phyloP scores from a whole-genome alignment of 2,329 filamentous ascomycete genomes.

The Botrytis aclada region DNA sequence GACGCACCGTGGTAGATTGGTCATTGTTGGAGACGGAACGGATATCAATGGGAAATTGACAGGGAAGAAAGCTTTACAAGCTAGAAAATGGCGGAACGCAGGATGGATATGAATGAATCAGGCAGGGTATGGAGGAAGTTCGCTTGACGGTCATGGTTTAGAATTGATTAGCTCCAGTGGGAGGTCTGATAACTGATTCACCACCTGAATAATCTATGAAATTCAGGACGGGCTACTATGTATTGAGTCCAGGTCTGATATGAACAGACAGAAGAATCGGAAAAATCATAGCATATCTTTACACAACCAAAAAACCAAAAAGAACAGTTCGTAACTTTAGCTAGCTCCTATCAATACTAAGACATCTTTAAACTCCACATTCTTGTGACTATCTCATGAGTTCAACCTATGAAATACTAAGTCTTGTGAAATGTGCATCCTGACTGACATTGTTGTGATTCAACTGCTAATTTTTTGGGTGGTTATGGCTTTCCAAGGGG shows the following conservation, averaged over 20 bases:
- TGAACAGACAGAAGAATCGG: rapidly evolving
- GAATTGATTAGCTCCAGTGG: background rate
- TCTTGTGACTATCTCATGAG: background rate
- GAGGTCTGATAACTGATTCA: background rate
- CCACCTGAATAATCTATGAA: background rate
- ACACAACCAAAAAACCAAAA: background rate
- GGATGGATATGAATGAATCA: rapidly evolving
- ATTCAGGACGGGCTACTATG: background rate
- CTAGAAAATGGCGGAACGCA: background rate
- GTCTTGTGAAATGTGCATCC: no score
- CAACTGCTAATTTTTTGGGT: background rate
- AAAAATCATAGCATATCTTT: background rate
- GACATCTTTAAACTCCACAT: background rate
- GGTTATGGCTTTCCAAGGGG: background rate
- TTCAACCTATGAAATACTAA: no score
- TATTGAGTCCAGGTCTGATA: rapidly evolving
- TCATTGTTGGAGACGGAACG: no score
- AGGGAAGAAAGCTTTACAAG: rapidly evolving
- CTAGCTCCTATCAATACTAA: background rate
- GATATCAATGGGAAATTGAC: rapidly evolving
- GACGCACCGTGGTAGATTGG: background rate
- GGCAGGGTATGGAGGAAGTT: background rate
- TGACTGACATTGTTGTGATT: background rate
- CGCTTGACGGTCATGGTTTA: background rate
- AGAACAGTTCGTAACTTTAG: background rate